Base-by-base conservation (phyloP, 2,329 filamentous ascomycete species). In the Ascochyta viciae-villosae region DNA sequence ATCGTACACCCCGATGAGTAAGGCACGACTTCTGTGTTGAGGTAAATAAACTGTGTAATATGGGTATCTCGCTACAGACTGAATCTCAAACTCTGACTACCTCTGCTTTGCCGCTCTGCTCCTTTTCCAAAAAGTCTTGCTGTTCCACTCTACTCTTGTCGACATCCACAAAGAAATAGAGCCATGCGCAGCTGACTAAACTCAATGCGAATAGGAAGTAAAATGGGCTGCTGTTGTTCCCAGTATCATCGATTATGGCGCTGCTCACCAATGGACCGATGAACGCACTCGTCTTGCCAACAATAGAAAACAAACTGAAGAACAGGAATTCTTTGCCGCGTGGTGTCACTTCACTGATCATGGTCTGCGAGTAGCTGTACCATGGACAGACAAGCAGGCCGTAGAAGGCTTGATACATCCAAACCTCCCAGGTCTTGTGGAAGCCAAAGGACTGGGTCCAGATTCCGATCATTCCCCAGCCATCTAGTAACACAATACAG, bases 281-380 rank as follows among this genome's bases (percentile, higher is more conserved):
- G 63, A 89, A 89, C 1, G 83, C 85, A 7, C 83, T 86, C 0
- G 87, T 87, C 74, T 90, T 90, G 40, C 87, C 87, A 26, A 89
- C 83, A 63, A 89, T 88, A 58, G 83, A 86, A 74, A 89, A 89
- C 1, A 90, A 73, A 42, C 81, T 84, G 80, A 90, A 90, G 78
- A 90, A 90, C 10, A 90, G 76, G 64, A 89, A 89, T 62, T 89
- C 88, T 65, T 89, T 86, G 34, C 87, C 87, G 6, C 85, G 80
- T 0, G 87, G 87, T 0, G 87, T 89, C 2, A 90, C 86, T 63
- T 89, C 87, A 3, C 83, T 85, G 62, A 90, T 90, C 82, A 90
- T 87, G 64, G 87, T 89, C 68, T 89, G 87, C 0, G 82, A 85
- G 72, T 90, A 90, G 43, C 84, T 86, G 72, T 89, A 89, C 87